phyloP scores from a whole-genome alignment of 345 rosid genomes.

The Citrus mangshanensis region DNA sequence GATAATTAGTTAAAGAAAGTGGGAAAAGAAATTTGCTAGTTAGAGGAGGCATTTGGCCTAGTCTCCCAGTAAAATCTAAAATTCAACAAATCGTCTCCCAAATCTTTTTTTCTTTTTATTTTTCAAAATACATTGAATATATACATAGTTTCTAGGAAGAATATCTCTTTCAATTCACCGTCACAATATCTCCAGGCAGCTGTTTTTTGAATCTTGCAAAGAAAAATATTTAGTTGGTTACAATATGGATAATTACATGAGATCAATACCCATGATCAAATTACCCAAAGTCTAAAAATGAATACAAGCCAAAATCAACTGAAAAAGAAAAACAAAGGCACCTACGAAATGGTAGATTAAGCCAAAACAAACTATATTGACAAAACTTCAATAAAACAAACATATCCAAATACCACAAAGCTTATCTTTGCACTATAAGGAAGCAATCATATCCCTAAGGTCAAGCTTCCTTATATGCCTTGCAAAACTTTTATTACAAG shows the following conservation, averaged over 20 bases:
- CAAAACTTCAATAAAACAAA: not conserved
- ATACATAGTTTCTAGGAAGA: not conserved
- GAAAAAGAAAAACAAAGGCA: not conserved
- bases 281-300: not conserved
- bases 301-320: not conserved
- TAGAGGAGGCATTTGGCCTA: no score
- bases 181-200: not conserved
- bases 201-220: not conserved
- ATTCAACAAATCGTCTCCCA: no score
- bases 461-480: constrained; percentile 10
- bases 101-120: no score
- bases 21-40: no score
- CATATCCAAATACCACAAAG: constrained; percentile 1
- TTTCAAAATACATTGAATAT: not conserved
- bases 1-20: no score
- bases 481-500: not conserved
- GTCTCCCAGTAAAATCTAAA: no score
- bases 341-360: not conserved
- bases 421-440: not conserved
- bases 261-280: not conserved
- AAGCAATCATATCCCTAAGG: constrained; percentile 24
- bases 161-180: not conserved
- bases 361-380: not conserved
- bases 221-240: not conserved
- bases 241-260: not conserved